Evolutionary conservation across 805 yeast species (phyloP), one percentile per base, ranked within the genome.

Genomic region (Zygotorulaspora florentina): DNA sequence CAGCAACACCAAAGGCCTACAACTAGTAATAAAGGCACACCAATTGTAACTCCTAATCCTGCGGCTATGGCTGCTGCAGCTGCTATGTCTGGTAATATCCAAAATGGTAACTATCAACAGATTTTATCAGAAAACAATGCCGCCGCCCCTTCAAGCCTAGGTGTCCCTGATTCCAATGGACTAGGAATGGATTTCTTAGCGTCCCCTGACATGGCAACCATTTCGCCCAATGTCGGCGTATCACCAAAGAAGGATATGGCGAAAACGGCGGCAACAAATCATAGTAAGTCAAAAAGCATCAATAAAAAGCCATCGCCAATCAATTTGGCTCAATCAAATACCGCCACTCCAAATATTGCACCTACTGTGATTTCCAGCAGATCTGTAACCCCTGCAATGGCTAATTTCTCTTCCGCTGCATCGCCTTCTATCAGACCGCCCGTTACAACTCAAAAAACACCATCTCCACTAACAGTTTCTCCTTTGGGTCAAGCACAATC

Each of bases 311-410:
- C 52, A 9, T 51, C 58, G 26, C 51, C 52, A 13, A 40, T 40
- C 11, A 52, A 55, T 30, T 52, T 56, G 6, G 26, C 45, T 10
- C 46, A 48, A 11, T 45, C 54, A 12, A 46, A 35, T 16, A 29
- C 40, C 16, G 45, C 45, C 23, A 49, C 53, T 13, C 58, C 57
- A 9, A 43, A 37, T 20, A 46, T 45, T 12, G 40, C 53, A 8
- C 47, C 50, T 2, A 46, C 45, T 11, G 42, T 40, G 13, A 37
- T 33, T 12, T 34, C 45, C n/a, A 57, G 55, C 39, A 52, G 55
- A 34, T 48, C 58, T 31, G 56, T 45, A n/a, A 56, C 62, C 1
- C 59, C 62, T 23, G 52, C 52, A 11, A 40, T 44, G 18, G 47
- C 48, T n/a, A 48, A 43, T 34, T 43, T 38, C 39, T 50, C 48